phyloP scores from a whole-genome alignment of 495 filamentous ascomycete genomes.

The Hyaloscypha hepaticicola region DNA sequence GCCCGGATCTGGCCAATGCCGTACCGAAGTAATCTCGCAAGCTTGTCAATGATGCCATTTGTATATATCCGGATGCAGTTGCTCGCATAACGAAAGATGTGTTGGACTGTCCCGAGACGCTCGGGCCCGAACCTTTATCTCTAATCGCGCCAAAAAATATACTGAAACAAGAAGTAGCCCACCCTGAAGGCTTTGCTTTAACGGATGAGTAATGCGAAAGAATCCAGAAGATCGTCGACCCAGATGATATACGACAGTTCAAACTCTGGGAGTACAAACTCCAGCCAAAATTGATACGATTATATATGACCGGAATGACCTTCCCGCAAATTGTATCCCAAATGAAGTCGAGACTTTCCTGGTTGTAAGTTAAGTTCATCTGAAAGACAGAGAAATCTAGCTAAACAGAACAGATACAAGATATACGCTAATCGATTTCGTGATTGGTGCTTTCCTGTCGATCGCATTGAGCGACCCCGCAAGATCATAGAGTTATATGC shows the following conservation, averaged over 20 bases:
- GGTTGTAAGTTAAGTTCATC: constrained; percentile 1
- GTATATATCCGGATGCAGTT: too few relatives aligned
- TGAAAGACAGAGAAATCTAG: neutral
- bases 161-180: too few relatives aligned
- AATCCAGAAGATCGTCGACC: neutral
- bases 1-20: too few relatives aligned
- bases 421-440: constrained; percentile 3
- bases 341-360: constrained; percentile 4
- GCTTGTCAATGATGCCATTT: too few relatives aligned
- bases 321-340: neutral
- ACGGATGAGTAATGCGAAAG: constrained; percentile 3
- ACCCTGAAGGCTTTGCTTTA: constrained; percentile 1
- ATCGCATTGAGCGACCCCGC: neutral
- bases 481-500: constrained; percentile 6
- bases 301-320: constrained; percentile 10
- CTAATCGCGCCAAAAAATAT: too few relatives aligned
- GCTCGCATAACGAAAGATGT: too few relatives aligned
- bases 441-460: neutral
- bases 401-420: constrained; percentile 3
- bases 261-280: neutral
- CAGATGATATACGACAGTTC: neutral
- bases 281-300: neutral
- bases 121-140: too few relatives aligned
- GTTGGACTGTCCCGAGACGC: too few relatives aligned
- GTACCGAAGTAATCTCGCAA: too few relatives aligned